phyloP scores from a whole-genome alignment of 345 rosid genomes.

The Barbarea vulgaris region DNA sequence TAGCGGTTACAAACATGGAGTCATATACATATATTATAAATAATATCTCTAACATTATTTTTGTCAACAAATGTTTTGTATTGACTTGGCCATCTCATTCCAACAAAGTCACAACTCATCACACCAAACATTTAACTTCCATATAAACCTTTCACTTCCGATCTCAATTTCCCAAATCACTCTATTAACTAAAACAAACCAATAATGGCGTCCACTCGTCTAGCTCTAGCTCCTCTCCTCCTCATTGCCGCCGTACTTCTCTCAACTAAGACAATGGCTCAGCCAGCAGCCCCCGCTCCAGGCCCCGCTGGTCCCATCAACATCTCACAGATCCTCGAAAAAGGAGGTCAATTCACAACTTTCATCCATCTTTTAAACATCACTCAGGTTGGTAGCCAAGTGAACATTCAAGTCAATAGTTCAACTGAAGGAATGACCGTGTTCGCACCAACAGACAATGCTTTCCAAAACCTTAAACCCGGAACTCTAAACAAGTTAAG shows the following conservation, averaged over 20 bases:
- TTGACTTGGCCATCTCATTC: slow-evolving; percentile 43
- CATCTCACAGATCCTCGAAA: slow-evolving; percentile 72
- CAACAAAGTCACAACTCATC: slow-evolving; percentile 42
- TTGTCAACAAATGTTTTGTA: slow-evolving; percentile 34
- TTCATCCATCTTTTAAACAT: slow-evolving; percentile 55
- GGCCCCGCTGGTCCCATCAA: slow-evolving; percentile 69
- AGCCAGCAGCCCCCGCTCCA: slow-evolving; percentile 57
- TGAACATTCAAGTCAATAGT: slow-evolving; percentile 69
- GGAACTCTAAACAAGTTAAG: slow-evolving; percentile 59
- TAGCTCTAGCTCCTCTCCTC: slow-evolving; percentile 43
- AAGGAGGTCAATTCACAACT: slow-evolving; percentile 62
- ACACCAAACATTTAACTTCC: slow-evolving; percentile 18
- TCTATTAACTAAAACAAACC: background rate
- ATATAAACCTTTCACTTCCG: slow-evolving; percentile 27
- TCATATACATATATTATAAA: background rate
- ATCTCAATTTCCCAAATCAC: slow-evolving; percentile 21
- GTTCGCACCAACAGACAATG: slow-evolving; percentile 86
- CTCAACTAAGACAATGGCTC: slow-evolving; percentile 27
- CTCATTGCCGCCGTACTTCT: slow-evolving; percentile 35
- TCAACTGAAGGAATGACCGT: slow-evolving; percentile 78
- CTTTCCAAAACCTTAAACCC: slow-evolving; percentile 67
- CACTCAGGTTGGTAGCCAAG: slow-evolving; percentile 62
- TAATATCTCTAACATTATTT: slow-evolving; percentile 20
- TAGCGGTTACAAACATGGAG: slow-evolving; percentile 14
- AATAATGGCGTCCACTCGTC: slow-evolving; percentile 46